Evolutionary conservation across 805 yeast species (phyloP), one percentile per base, ranked within the genome.

Genomic region (Maudiozyma turicensis): DNA sequence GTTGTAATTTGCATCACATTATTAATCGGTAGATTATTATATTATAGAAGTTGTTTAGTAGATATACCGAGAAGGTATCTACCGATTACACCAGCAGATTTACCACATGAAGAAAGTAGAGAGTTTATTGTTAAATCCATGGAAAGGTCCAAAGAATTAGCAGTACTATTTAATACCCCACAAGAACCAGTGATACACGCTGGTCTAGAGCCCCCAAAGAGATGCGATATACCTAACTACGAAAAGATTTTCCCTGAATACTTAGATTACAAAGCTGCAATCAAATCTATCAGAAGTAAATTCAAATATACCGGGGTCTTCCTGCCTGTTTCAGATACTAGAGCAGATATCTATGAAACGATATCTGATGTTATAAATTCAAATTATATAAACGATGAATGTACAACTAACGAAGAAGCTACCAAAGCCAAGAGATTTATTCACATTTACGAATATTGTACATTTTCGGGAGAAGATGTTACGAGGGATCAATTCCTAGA

Each of bases 31-130:
- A 72, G 98, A 49, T 68, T 87, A 7, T 69, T 81, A 49, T 73
- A 76, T 28, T 72, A 76, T 48, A 72, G 82, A 50, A 72, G 78
- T 47, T 70, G 82, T 45, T 59, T 89, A 52, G 77, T 79, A 50
- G 93, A 84, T 54, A 85, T 90, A 15, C 97, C 97, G 0, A 77
- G 84, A 52, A 69, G 78, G 20, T 88, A 87, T 63, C 73, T 89
- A 30, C 90, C 95, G 1, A 71, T 79, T 14, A 76, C 80, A 32
- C 66, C 72, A 6, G 81, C 76, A 50, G 87, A 82, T 57, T 62
- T 82, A 40, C 82, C 86, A 1, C 64, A 63, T 51, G 50, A 50
- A n/a, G 61, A 67, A 2, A 71, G 76, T 50, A 64, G 75, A 40
- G 54, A 58, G 6, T 58, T 66, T 55, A 71, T 82, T 28, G 54